Conservation (phyloP, 2,329 filamentous ascomycete species). For the Botryosphaeria dothidea region DNA sequence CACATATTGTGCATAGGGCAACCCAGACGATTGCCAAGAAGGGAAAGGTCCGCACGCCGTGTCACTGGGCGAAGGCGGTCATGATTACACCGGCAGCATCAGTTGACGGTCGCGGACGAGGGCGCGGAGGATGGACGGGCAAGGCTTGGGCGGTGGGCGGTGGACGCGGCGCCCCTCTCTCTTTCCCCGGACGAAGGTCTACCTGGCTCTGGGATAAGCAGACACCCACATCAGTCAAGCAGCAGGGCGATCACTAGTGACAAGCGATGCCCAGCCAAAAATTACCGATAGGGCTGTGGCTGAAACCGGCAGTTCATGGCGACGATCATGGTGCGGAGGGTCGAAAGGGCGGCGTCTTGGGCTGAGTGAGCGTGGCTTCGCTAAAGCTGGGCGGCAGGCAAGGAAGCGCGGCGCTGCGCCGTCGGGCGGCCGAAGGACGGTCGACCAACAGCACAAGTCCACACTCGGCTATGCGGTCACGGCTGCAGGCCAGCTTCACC, state of each 20-base stretch:
- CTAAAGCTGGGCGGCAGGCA: background rate
- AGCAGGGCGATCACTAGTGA: background rate
- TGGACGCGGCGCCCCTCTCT: constrained; percentile 15
- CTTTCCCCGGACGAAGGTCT: constrained; percentile 12
- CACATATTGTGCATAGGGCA: background rate
- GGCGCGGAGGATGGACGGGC: background rate
- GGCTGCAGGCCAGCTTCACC: background rate
- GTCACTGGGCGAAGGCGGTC: background rate
- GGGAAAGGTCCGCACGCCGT: background rate
- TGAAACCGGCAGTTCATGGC: background rate
- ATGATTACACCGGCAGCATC: background rate
- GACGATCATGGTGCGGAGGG: background rate
- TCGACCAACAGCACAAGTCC: background rate
- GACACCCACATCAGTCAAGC: background rate
- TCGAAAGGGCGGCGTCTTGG: background rate
- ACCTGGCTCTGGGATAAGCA: background rate
- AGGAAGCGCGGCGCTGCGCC: background rate
- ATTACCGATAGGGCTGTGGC: constrained; percentile 1
- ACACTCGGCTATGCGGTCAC: background rate
- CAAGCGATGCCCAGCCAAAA: background rate
- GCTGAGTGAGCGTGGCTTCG: constrained; percentile 11
- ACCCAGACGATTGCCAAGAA: background rate
- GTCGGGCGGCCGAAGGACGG: background rate
- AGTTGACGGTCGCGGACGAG: background rate
- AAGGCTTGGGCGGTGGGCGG: background rate